Evolutionary conservation across 257 asterid genomes (phyloP).

Genomic region (Nicotiana tabacum): DNA sequence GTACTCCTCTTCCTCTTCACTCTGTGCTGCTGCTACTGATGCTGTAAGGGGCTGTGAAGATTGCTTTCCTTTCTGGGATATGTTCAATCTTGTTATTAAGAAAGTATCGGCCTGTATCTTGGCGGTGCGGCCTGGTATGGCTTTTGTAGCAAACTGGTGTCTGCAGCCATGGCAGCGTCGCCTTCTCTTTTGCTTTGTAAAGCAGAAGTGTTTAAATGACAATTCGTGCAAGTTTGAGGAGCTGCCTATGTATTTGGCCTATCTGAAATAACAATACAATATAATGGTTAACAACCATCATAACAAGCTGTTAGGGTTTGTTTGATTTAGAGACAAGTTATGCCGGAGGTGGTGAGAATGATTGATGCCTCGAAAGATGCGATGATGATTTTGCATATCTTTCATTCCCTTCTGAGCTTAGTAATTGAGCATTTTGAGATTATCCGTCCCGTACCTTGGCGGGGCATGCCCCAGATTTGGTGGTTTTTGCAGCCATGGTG

Average conservation of each 20-base stretch:
- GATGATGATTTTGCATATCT: neutral
- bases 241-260: neutral
- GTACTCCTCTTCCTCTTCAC: neutral
- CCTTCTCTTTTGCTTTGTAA: neutral
- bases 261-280: neutral
- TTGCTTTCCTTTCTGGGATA: neutral
- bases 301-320: neutral
- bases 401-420: neutral
- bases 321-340: neutral
- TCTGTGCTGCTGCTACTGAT: neutral
- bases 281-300: neutral
- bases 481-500: conserved; percentile 28
- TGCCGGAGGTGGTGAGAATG: neutral
- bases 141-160: conserved; percentile 9
- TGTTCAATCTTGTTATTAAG: neutral
- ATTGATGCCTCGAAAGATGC: neutral
- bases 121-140: neutral
- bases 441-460: neutral
- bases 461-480: neutral
- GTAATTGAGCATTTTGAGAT: neutral
- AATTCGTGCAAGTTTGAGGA: neutral
- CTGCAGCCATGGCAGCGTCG: conserved; percentile 30
- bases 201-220: neutral
- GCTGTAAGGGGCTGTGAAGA: neutral
- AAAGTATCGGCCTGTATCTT: neutral